phyloP scores from a whole-genome alignment of 495 filamentous ascomycete species.

The Tuber calosporum region DNA sequence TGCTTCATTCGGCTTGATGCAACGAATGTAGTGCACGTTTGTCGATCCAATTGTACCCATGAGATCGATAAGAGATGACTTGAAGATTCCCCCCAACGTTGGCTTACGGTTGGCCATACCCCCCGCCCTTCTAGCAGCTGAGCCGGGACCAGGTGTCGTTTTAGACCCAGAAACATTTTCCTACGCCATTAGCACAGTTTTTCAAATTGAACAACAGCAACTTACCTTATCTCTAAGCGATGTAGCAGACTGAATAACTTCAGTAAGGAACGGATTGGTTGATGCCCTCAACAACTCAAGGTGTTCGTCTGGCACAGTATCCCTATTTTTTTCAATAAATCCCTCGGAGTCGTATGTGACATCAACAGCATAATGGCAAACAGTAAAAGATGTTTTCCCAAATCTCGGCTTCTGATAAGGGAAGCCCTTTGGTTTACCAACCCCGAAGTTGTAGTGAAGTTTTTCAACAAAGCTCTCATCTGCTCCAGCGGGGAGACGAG shows the following conservation, averaged over 20 bases:
- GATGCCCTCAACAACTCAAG: slow-evolving; percentile 82
- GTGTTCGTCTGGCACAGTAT: slow-evolving; percentile 97
- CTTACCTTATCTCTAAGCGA: slow-evolving; percentile 82
- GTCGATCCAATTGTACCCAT: slow-evolving; percentile 97
- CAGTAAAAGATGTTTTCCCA: slow-evolving; percentile 94
- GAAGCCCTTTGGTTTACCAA: slow-evolving; percentile 79
- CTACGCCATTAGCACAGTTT: slow-evolving; percentile 6
- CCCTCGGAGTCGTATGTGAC: slow-evolving; percentile 99
- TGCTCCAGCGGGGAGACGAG: slow-evolving; percentile 88
- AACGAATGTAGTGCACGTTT: slow-evolving; percentile 98
- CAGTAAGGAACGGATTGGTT: slow-evolving; percentile 73
- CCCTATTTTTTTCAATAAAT: slow-evolving; percentile 99
- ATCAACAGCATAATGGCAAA: slow-evolving; percentile 97
- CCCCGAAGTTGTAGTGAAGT: slow-evolving; percentile 87
- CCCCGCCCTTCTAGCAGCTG: slow-evolving; percentile 72
- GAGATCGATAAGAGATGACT: slow-evolving; percentile 92
- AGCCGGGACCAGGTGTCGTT: slow-evolving; percentile 60
- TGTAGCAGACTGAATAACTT: slow-evolving; percentile 78
- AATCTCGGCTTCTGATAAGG: slow-evolving; percentile 93
- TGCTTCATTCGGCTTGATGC: slow-evolving; percentile 97
- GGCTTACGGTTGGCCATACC: slow-evolving; percentile 93
- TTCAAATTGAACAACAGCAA: slow-evolving; percentile 19
- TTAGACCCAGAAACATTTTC: slow-evolving; percentile 56
- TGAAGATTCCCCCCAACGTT: slow-evolving; percentile 96
- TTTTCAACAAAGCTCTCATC: slow-evolving; percentile 98